Percentiles rank a stretch among this genome's conserved stretches.
phyloP scores from a whole-genome alignment of 495 filamentous ascomycete species.

The Trichodelitschia bisporula region DNA sequence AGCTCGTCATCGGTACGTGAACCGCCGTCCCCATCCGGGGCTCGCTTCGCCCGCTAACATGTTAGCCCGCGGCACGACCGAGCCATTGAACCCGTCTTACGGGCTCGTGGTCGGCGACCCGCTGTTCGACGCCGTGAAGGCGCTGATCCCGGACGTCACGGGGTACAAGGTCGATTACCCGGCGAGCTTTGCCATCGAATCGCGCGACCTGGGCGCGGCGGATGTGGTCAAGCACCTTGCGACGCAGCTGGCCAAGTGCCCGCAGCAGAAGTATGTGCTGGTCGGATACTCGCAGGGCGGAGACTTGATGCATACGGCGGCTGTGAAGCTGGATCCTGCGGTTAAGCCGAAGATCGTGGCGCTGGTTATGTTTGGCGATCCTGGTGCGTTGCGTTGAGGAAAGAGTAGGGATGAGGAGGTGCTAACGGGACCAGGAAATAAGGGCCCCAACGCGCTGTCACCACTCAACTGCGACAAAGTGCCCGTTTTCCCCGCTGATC shows the following conservation, averaged over 20 bases:
- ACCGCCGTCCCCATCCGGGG: not conserved
- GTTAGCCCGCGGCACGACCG: not conserved
- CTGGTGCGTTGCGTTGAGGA: not conserved
- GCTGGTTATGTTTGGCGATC: not conserved
- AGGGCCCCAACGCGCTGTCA: no score
- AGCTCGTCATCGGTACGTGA: conserved; percentile 2
- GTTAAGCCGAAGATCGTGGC: not conserved
- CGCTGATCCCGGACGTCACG: conserved; percentile 1
- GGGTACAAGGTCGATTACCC: conserved; percentile 1
- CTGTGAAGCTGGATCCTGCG: not conserved
- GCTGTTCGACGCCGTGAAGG: not conserved
- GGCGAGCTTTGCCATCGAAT: not conserved
- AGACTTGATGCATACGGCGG: not conserved
- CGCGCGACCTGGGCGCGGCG: not conserved
- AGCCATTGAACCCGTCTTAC: not conserved
- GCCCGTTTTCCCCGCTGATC: not conserved
- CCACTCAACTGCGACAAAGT: no score
- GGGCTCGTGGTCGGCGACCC: conserved; percentile 2
- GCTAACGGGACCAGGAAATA: no score
- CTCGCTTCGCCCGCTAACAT: not conserved
- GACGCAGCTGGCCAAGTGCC: conserved; percentile 1
- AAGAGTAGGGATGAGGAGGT: no score
- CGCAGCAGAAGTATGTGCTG: not conserved
- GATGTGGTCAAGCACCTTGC: conserved; percentile 1
- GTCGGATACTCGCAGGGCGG: not conserved